Evolutionary conservation across 192 early-diverging fungal species (phyloP).

Genomic region (Coemansia reversa): DNA sequence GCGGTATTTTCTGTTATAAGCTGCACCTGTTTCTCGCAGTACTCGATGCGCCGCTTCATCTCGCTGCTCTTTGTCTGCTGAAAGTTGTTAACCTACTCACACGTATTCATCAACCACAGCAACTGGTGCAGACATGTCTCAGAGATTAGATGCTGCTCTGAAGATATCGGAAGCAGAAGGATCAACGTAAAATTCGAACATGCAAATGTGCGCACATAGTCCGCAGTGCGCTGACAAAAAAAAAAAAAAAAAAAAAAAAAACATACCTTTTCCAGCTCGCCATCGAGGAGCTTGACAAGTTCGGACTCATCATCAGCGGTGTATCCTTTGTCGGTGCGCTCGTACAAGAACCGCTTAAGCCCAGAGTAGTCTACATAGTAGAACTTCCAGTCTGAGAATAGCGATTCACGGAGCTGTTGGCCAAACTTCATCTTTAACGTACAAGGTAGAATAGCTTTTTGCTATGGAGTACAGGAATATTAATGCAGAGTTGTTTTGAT

Average conservation of each 20-base stretch:
- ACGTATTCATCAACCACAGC: slow-evolving; percentile 21
- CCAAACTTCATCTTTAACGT: slow-evolving; percentile 82
- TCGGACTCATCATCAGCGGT: slow-evolving; percentile 79
- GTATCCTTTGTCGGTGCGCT: slow-evolving; percentile 62
- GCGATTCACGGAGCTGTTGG: slow-evolving; percentile 72
- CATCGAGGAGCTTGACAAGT: slow-evolving; percentile 83
- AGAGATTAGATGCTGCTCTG: no score
- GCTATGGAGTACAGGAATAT: background rate
- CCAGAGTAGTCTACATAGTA: slow-evolving; percentile 85
- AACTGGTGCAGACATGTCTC: slow-evolving; percentile 5
- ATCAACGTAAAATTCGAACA: background rate
- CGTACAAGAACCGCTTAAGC: slow-evolving; percentile 84
- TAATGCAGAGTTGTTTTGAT: no score
- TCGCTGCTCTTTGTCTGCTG: slow-evolving; percentile 73
- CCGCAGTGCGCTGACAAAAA: background rate
- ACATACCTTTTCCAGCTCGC: slow-evolving; percentile 81
- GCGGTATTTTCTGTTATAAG: slow-evolving; percentile 55
- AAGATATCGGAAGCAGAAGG: no score
- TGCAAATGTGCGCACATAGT: slow-evolving; percentile 1
- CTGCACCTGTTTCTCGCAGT: slow-evolving; percentile 63
- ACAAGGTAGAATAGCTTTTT: no score
- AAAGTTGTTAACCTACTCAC: slow-evolving; percentile 60
- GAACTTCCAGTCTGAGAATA: slow-evolving; percentile 85
- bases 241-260: background rate
- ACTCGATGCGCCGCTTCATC: slow-evolving; percentile 66